Evolutionary conservation across 2,329 filamentous ascomycete species (phyloP).

Genomic region (Thelonectria olida): DNA sequence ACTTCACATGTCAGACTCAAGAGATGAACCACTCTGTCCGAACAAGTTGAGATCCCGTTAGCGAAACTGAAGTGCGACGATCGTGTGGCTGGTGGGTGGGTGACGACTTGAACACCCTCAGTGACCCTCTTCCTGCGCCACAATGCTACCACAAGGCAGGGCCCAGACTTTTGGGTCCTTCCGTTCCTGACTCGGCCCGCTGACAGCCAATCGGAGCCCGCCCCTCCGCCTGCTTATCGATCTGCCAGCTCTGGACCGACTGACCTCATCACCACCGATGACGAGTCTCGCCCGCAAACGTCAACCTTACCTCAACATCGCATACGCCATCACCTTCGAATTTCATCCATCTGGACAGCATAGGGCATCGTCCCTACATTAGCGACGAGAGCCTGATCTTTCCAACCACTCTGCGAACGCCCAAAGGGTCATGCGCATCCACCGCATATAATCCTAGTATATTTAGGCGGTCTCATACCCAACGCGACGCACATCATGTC

Average conservation of each 20-base stretch:
- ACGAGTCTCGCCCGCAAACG: constrained; percentile 42
- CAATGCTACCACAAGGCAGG: not conserved
- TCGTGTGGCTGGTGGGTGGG: constrained; percentile 7
- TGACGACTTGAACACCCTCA: not conserved
- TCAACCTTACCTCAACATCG: constrained; percentile 23
- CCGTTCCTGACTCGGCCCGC: constrained; percentile 34
- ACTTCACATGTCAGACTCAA: no score
- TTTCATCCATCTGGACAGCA: not conserved
- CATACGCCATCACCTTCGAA: constrained; percentile 10
- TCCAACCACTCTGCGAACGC: not conserved
- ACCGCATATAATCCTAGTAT: not conserved
- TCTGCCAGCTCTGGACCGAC: constrained; percentile 29
- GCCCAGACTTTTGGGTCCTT: constrained; percentile 6
- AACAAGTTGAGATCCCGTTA: no score
- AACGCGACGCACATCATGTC: constrained; percentile 49
- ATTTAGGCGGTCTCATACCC: constrained; percentile 41
- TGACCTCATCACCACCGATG: constrained; percentile 36
- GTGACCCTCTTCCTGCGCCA: constrained; percentile 15
- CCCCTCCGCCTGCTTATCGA: constrained; percentile 34
- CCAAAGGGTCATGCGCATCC: constrained; percentile 11
- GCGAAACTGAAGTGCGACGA: no score
- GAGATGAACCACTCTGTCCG: no score
- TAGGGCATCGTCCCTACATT: constrained; percentile 26
- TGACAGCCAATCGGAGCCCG: constrained; percentile 29
- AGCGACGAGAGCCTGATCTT: not conserved